Evolutionary conservation across 1,284 basidiomycete genomes (phyloP).

Genomic region (Irpex sp.): DNA sequence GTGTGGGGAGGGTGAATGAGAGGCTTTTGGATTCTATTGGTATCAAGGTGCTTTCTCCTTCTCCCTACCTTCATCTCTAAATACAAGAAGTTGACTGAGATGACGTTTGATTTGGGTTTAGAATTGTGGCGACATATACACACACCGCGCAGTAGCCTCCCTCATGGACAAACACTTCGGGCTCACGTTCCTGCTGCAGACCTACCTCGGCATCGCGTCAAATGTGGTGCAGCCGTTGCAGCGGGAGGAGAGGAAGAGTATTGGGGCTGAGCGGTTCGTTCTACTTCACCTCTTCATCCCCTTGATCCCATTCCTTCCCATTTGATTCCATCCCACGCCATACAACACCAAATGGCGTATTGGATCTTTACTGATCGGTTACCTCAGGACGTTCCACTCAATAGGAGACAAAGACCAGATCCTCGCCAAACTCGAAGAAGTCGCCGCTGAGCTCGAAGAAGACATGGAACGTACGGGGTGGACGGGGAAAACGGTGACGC

Average conservation of each 20-base stretch:
- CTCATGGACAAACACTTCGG: conserved; percentile 87
- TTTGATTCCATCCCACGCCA: too few relatives aligned
- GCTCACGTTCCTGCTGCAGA: conserved; percentile 66
- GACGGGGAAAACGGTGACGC: conserved; percentile 73
- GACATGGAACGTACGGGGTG: conserved; percentile 73
- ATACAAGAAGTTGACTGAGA: too few relatives aligned
- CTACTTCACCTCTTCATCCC: not conserved
- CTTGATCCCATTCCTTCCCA: conserved; percentile 1
- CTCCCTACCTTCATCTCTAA: not conserved
- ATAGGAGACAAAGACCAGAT: conserved; percentile 63
- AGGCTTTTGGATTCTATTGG: conserved; percentile 82
- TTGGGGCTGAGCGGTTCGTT: conserved; percentile 79
- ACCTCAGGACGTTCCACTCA: conserved; percentile 80
- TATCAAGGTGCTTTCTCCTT: conserved; percentile 56
- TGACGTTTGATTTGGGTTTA: too few relatives aligned
- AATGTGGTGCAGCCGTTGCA: conserved; percentile 74
- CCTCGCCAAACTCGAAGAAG: conserved; percentile 71
- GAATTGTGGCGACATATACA: conserved; percentile 87
- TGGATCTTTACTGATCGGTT: too few relatives aligned
- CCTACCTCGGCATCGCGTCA: conserved; percentile 81
- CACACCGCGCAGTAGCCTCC: conserved; percentile 64
- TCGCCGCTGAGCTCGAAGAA: conserved; percentile 74
- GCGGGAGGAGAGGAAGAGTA: conserved; percentile 83
- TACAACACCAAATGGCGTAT: too few relatives aligned
- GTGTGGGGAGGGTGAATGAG: conserved; percentile 86